Evolutionary conservation across 169 alveolate genomes (phyloP), one percentile per base, ranked within the genome.

Genomic region (Plasmodium knowlesi): DNA sequence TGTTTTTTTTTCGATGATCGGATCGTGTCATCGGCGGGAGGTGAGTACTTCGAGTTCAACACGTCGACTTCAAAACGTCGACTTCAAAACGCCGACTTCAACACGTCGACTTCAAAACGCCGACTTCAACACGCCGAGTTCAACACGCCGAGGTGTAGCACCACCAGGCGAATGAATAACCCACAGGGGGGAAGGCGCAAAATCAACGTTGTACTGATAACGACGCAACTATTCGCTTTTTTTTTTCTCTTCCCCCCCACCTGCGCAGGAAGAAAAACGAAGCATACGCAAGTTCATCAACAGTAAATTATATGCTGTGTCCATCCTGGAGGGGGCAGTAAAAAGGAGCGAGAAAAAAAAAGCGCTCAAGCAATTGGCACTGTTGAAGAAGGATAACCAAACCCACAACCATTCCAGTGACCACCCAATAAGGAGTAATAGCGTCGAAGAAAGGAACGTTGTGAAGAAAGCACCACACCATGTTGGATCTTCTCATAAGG

Each of bases 231-330:
- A 74, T n/a, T 10, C 43, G 16, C 30, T 22, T 30, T 2, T 19
- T 14, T 83, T 19, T 14, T 82, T 54, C 30, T 19, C 19, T 2
- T 8, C 50, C 19, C 67, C 46, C 10, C 28, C 73, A 5, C 32
- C 43, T 22, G 1, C 72, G 19, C 19, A 89, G 94, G 83, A 32
- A 19, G 90, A 89, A 28, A 89, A 79, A 53, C 61, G 94, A 39
- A 54, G 39, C 39, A 57, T 89, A 57, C 39, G 85, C 6, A 89
- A 79, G 19, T 89, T 73, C 32, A 79, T 89, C 39, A 89, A 89
- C 73, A 61, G 73, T 25, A 78, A 79, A 89, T 32, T 89, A 8
- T 89, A 89, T 41, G 70, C 76, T 1, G 10, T 89, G 53, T 61
- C 79, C 53, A 22, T 89, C 37, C 37, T 89, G 12, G 94, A 89